Conservation (phyloP, 495 filamentous ascomycete genomes). For the Achaetomiella virescens region DNA sequence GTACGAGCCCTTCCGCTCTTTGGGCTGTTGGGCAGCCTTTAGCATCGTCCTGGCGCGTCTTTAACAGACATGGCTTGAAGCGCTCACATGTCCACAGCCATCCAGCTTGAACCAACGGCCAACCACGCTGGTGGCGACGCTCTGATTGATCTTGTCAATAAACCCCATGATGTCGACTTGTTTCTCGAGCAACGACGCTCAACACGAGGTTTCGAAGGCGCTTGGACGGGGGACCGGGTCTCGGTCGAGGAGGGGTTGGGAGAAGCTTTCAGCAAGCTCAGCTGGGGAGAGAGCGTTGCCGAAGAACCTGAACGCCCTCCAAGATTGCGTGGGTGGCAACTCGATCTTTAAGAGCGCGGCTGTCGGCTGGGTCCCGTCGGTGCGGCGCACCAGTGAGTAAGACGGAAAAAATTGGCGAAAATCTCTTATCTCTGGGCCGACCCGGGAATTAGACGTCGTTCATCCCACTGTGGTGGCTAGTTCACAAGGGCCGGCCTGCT, state of each 20-base stretch:
- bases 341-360: not conserved
- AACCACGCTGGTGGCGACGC: slow-evolving; percentile 52
- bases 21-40: slow-evolving; percentile 48
- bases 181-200: not conserved
- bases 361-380: not conserved
- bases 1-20: slow-evolving; percentile 64
- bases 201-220: not conserved
- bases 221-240: not conserved
- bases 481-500: not conserved
- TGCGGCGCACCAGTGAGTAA: not conserved
- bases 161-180: slow-evolving; percentile 33
- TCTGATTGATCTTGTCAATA: slow-evolving; percentile 48
- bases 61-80: slow-evolving; percentile 9
- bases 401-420: slow-evolving; percentile 14
- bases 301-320: not conserved
- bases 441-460: slow-evolving; percentile 16
- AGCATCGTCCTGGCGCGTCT: slow-evolving; percentile 44
- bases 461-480: not conserved
- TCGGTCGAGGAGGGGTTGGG: not conserved
- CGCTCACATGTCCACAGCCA: slow-evolving; percentile 64
- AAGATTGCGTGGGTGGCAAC: slow-evolving; percentile 4
- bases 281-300: slow-evolving; percentile 1
- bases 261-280: not conserved
- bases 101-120: slow-evolving; percentile 71
- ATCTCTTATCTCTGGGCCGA: slow-evolving; percentile 28